These are phyloP conservation scores for Cyberlindnera sargentensis DNA, from an alignment of 805 yeast genomes.

Conservation along the genomic window DNA sequence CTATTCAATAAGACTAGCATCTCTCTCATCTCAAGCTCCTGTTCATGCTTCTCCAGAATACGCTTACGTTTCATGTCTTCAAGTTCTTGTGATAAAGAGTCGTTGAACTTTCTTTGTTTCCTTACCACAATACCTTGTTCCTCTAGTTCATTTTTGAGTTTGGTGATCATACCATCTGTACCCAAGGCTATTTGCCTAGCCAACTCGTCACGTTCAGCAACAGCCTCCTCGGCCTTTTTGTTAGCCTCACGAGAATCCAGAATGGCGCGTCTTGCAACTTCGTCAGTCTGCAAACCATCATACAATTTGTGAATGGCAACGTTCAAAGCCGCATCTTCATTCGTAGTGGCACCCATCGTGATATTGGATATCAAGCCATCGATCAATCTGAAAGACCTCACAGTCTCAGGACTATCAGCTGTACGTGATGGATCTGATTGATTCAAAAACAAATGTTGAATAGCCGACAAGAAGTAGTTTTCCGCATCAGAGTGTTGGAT, in stretches of 20 bases:
- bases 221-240: constrained; percentile 46
- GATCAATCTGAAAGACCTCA: constrained; percentile 52
- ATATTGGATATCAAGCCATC: constrained; percentile 61
- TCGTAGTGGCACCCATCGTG: constrained; percentile 40
- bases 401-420: constrained; percentile 37
- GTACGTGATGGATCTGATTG: constrained; percentile 32
- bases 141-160: constrained; percentile 50
- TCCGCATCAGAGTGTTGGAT: constrained; percentile 47
- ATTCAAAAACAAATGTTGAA: constrained; percentile 45
- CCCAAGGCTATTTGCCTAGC: constrained; percentile 65
- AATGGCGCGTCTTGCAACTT: constrained; percentile 70
- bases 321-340: constrained; percentile 58
- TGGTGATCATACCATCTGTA: constrained; percentile 63
- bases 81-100: constrained; percentile 51
- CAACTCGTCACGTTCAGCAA: constrained; percentile 55
- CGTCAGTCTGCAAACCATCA: constrained; percentile 76
- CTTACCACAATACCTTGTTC: constrained; percentile 56
- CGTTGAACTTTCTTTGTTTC: constrained; percentile 54
- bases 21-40: constrained; percentile 71
- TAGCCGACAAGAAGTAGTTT: constrained; percentile 42
- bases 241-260: constrained; percentile 47
- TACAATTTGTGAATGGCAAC: constrained; percentile 69
- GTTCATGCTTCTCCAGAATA: constrained; percentile 62
- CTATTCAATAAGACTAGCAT: constrained; percentile 57
- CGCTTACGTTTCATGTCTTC: constrained; percentile 52